Percentiles rank a stretch among this genome's conserved stretches.
These are phyloP conservation scores for Phaeolepiota aurea DNA, from an alignment of 768 basidiomycete species.

Conservation along the genomic window DNA sequence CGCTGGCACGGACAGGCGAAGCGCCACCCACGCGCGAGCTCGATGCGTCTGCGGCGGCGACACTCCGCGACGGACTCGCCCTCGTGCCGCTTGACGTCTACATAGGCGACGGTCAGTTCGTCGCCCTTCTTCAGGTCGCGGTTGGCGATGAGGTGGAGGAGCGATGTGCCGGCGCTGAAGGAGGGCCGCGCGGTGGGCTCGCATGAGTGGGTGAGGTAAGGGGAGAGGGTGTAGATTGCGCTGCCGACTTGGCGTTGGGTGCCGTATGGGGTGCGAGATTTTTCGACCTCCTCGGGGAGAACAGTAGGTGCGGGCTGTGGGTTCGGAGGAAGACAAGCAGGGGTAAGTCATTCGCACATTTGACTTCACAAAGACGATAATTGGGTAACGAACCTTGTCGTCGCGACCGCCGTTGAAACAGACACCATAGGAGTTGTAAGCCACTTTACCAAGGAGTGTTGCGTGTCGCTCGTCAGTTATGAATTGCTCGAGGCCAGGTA, in stretches of 20 bases:
- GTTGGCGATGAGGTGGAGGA: conserved; percentile 62
- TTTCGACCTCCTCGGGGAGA: conserved; percentile 65
- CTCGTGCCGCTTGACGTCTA: conserved; percentile 52
- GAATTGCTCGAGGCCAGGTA: conserved; percentile 69
- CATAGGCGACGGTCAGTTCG: conserved; percentile 67
- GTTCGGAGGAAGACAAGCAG: too few relatives aligned
- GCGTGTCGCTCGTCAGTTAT: conserved; percentile 56
- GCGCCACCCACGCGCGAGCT: conserved; percentile 75
- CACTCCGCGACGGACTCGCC: conserved; percentile 48
- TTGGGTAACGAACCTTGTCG: conserved; percentile 45
- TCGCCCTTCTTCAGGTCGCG: conserved; percentile 68
- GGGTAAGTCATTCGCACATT: too few relatives aligned
- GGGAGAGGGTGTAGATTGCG: conserved; percentile 69
- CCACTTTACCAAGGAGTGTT: conserved; percentile 58
- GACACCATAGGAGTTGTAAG: conserved; percentile 74
- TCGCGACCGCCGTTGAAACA: conserved; percentile 57
- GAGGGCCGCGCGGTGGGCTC: conserved; percentile 55
- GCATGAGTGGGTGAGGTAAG: conserved; percentile 76
- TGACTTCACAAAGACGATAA: conserved; percentile 8
- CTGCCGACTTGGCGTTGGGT: conserved; percentile 70
- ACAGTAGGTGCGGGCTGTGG: conserved; percentile 40
- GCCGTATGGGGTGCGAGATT: conserved; percentile 70
- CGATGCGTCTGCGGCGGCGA: conserved; percentile 56
- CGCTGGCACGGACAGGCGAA: conserved; percentile 69
- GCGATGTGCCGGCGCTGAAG: conserved; percentile 58